Evolutionary conservation across 192 early-diverging fungal genomes (phyloP).

Genomic region (Diversispora epigaea): DNA sequence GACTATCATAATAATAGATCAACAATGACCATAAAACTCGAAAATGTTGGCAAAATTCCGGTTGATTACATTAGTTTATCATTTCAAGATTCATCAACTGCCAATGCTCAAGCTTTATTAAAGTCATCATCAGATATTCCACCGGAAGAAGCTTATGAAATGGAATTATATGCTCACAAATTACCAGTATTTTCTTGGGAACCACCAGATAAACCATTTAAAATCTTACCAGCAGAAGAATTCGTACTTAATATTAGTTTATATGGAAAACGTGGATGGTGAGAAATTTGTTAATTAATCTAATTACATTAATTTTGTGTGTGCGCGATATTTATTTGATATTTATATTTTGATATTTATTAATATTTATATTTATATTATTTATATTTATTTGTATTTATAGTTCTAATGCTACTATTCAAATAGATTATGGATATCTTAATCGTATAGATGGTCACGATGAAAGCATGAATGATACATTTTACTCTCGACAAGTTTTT

Average conservation of each 20-base stretch:
- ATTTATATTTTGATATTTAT: not conserved
- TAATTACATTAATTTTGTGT: slow-evolving; percentile 17
- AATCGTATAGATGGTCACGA: slow-evolving; percentile 28
- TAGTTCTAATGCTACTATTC: slow-evolving; percentile 68
- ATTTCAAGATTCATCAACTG: slow-evolving; percentile 54
- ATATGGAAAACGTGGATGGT: slow-evolving; percentile 74
- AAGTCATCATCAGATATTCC: slow-evolving; percentile 52
- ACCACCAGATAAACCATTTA: slow-evolving; percentile 41
- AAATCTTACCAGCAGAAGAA: slow-evolving; percentile 55
- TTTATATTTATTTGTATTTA: not conserved
- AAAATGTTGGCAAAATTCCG: slow-evolving; percentile 72
- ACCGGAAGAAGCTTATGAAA: slow-evolving; percentile 73
- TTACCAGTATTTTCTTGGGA: slow-evolving; percentile 59
- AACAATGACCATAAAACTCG: slow-evolving; percentile 58
- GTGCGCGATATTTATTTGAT: not conserved
- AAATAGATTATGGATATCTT: slow-evolving; percentile 69
- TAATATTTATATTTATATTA: not conserved
- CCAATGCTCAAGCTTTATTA: slow-evolving; percentile 25
- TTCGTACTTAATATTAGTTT: slow-evolving; percentile 59
- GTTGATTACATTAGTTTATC: slow-evolving; percentile 68
- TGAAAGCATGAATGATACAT: slow-evolving; percentile 32
- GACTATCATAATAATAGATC: slow-evolving; percentile 48
- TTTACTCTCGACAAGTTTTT: slow-evolving; percentile 66
- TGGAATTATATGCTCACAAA: slow-evolving; percentile 64
- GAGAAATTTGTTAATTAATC: not conserved